Base-by-base conservation (phyloP, 306 rosid species). In the Rubus parviflorus region DNA sequence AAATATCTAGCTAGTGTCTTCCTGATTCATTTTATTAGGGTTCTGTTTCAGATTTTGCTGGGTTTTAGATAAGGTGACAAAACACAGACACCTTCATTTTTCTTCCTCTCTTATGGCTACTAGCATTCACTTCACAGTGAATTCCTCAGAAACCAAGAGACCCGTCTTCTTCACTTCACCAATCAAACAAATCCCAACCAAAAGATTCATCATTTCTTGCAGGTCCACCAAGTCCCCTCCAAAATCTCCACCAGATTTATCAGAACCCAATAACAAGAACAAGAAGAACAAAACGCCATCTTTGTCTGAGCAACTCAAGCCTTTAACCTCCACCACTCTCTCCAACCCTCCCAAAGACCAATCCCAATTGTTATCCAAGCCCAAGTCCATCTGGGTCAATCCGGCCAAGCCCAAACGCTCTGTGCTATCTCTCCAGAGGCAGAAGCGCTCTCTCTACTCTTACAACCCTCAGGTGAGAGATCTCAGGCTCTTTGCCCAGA, bases 361-460 rank as follows among this genome's bases (percentile, higher is more conserved):
- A 82, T 6, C 92, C 77, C 72, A 13, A 37, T 84, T 85, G 65
- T 42, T 86, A 1, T 85, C 94, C 20, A 92, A 92, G 77, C 96
- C 97, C 7, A 89, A 96, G 51, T 88, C 99, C 58, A 89, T 85
- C 3, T 92, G 99, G 98, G 89, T 91, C 74, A 96, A 96, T 81
- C 99, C 99, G 72, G 83, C 94, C 3, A 89, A 86, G 83, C 87
- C 93, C 19, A 92, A 78, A 37, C 96, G 92, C 79, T 82, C 90
- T 1, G 93, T 89, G 2, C 83, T 96, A 0, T 82, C 96, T 3
- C 86, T 86, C 12, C 89, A 89, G 42, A 80, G 97, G 60, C 98
- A 96, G 7, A 92, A 87, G 57, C 90, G 93, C 5, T 84, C 87
- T 25, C 45, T 92, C 57, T 74, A 81, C 76, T 72, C 90, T 0